These are phyloP conservation scores for Lagenidium giganteum DNA, from an alignment of 352 stramenopile species.

Conservation along the genomic window DNA sequence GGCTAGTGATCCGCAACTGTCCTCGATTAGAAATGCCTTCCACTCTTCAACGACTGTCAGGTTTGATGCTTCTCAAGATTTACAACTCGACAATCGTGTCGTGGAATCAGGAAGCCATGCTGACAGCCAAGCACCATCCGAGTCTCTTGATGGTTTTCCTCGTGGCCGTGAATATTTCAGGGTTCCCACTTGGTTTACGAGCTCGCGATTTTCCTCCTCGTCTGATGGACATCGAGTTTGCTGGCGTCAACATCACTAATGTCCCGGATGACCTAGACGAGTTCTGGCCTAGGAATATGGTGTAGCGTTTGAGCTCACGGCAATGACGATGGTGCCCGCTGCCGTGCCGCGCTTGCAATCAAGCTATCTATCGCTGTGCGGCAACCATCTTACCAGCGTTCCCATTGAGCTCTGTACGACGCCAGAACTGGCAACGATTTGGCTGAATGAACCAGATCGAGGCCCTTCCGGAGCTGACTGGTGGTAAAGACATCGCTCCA, in stretches of 20 bases:
- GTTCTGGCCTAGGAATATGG: conserved; percentile 18
- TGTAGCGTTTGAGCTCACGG: conserved; percentile 19
- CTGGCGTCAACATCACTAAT: conserved; percentile 20
- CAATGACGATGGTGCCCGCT: conserved; percentile 12
- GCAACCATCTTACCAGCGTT: conserved; percentile 6
- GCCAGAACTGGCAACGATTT: no score
- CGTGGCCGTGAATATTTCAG: conserved; percentile 1
- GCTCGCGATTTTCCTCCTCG: conserved; percentile 18
- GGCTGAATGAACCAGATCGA: no score
- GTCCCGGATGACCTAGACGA: conserved; percentile 29
- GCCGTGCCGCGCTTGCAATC: conserved; percentile 15
- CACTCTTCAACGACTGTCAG: no score
- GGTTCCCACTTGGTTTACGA: conserved; percentile 4
- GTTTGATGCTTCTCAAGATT: no score
- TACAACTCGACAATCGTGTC: conserved; percentile 17
- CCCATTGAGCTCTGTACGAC: conserved; percentile 10
- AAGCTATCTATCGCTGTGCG: conserved; percentile 13
- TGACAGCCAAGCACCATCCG: conserved; percentile 11
- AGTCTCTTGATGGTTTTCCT: conserved; percentile 10
- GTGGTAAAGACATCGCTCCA: no score
- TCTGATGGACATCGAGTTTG: conserved; percentile 26
- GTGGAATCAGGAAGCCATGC: conserved; percentile 12
- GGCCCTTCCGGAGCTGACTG: no score
- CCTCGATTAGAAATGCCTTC: no score
- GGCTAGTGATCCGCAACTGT: no score